These are phyloP conservation scores for Ambrosia hybrid DNA, from an alignment of 140 eudicot genomes.

Conservation along the genomic window DNA sequence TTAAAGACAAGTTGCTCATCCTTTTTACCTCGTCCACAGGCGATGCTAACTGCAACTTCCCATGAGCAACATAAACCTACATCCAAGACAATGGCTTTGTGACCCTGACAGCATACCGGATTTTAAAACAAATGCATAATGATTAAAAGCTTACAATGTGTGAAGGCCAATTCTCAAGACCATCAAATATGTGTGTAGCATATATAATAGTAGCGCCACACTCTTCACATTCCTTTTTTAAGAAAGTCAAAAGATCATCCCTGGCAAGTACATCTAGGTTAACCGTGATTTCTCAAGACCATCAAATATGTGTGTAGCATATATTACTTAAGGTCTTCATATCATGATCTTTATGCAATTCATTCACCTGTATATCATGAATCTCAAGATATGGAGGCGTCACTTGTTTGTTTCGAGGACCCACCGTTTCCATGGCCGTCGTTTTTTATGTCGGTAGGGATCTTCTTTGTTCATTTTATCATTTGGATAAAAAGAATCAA, in stretches of 20 bases:
- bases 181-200: constrained; percentile 49
- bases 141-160: constrained; percentile 55
- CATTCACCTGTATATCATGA: constrained; percentile 87
- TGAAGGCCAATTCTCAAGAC: constrained; percentile 96
- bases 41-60: constrained; percentile 77
- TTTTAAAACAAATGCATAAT: constrained; percentile 10
- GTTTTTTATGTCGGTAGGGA: constrained; percentile 50
- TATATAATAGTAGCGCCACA: constrained; percentile 82
- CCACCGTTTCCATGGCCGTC: constrained; percentile 97
- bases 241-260: constrained; percentile 83
- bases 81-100: constrained; percentile 8
- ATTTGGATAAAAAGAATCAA: too few species aligned
- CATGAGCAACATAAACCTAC: constrained; percentile 82
- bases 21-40: constrained; percentile 66
- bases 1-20: constrained; percentile 66
- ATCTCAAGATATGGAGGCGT: constrained; percentile 87
- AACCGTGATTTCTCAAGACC: constrained; percentile 94
- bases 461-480: constrained; percentile 49
- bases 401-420: constrained; percentile 91
- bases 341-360: constrained; percentile 88
- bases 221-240: constrained; percentile 79
- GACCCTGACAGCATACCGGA: background rate
- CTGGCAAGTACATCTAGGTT: constrained; percentile 97
- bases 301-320: constrained; percentile 45
- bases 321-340: constrained; percentile 81